Evolutionary conservation across 257 asterid genomes (phyloP).

Genomic region (Lycium ferocissimum): DNA sequence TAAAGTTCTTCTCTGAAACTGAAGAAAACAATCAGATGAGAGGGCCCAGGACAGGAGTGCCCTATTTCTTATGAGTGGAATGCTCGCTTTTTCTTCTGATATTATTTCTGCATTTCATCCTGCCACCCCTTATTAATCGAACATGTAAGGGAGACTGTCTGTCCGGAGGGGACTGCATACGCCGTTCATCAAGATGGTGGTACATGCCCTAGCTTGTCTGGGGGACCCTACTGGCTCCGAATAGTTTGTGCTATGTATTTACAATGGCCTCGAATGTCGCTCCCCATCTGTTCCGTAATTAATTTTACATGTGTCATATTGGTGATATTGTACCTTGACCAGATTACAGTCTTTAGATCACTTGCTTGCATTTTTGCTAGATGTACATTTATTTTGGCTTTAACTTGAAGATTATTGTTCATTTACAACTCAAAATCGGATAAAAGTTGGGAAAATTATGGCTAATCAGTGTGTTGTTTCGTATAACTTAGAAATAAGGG

Average conservation of each 20-base stretch:
- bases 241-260: slow-evolving; percentile 52
- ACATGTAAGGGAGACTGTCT: slow-evolving; percentile 22
- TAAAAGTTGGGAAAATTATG: not conserved
- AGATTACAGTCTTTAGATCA: slow-evolving; percentile 13
- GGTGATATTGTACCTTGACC: slow-evolving; percentile 30
- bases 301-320: slow-evolving; percentile 9
- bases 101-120: slow-evolving; percentile 29
- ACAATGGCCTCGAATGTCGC: slow-evolving; percentile 25
- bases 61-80: slow-evolving; percentile 73
- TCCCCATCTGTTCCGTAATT: slow-evolving; percentile 22
- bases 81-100: not conserved
- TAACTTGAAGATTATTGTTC: slow-evolving; percentile 10
- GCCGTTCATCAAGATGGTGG: slow-evolving; percentile 29
- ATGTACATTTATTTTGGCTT: not conserved
- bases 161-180: slow-evolving; percentile 21
- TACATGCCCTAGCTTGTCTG: slow-evolving; percentile 31
- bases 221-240: slow-evolving; percentile 40
- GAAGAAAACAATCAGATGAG: slow-evolving; percentile 99
- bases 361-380: slow-evolving; percentile 8
- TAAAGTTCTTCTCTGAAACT: slow-evolving; percentile 96
- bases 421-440: not conserved
- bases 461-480: not conserved
- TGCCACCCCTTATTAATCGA: slow-evolving; percentile 21
- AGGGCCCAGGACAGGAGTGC: slow-evolving; percentile 99
- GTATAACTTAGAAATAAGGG: not conserved